These are phyloP conservation scores for Auxenochlorella protothecoides DNA, from an alignment of 139 green algal genomes.

Conservation along the genomic window DNA sequence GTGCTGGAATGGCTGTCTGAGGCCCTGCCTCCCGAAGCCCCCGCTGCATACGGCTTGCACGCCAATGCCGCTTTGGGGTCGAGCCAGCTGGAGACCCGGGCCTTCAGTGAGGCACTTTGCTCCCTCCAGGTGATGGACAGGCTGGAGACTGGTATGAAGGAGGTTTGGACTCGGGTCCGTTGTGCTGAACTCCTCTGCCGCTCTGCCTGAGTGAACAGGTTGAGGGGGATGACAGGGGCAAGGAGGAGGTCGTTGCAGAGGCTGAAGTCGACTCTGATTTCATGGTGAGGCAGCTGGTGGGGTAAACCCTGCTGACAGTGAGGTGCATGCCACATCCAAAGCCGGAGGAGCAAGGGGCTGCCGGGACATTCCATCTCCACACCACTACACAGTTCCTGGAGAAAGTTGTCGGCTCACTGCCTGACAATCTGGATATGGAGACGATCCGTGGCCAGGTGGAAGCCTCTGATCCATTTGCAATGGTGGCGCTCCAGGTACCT, in stretches of 20 bases:
- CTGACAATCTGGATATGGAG: conserved; percentile 73
- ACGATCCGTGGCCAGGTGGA: conserved; percentile 70
- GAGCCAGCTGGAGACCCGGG: conserved; percentile 74
- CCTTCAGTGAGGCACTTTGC: conserved; percentile 1
- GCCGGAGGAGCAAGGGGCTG: no score
- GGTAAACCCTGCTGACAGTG: no score
- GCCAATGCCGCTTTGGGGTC: conserved; percentile 89
- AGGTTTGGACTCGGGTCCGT: no score
- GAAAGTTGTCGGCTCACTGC: conserved; percentile 68
- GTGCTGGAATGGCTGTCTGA: conserved; percentile 75
- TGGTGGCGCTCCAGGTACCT: conserved; percentile 77
- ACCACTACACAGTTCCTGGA: conserved; percentile 46
- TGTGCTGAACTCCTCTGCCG: conserved; percentile 48
- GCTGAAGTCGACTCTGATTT: not conserved
- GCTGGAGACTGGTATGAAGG: no score
- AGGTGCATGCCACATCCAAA: no score
- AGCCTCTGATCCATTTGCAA: conserved; percentile 73
- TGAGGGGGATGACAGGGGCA: not conserved
- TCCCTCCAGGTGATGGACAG: not conserved
- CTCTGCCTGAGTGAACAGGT: conserved; percentile 23
- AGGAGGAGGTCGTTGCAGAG: not conserved
- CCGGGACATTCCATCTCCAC: no score
- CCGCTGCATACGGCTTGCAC: conserved; percentile 77
- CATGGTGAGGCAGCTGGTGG: not conserved
- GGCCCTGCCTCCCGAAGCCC: conserved; percentile 66